Evolutionary conservation across 108 stramenopile genomes (phyloP).

Genomic region (Fistulifera pelliculosa): DNA sequence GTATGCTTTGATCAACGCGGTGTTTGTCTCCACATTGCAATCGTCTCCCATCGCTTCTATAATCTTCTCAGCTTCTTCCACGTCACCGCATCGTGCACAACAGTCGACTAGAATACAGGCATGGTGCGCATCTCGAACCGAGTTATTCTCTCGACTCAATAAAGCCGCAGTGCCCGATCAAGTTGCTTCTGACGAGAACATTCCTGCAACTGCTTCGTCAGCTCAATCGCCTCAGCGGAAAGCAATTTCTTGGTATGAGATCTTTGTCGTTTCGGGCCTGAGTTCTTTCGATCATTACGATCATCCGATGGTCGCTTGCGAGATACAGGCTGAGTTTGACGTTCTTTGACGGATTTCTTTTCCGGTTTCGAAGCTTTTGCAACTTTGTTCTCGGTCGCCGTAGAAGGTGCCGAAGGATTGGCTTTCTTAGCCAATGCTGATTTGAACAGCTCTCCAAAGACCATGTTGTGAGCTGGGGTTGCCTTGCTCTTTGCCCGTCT

Average conservation of each 20-base stretch:
- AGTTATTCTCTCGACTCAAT: slow-evolving; percentile 31
- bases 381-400: too few relatives aligned
- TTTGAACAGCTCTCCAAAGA: too few relatives aligned
- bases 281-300: too few relatives aligned
- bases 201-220: slow-evolving; percentile 52
- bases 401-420: too few relatives aligned
- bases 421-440: too few relatives aligned
- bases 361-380: too few relatives aligned
- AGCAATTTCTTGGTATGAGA: slow-evolving; percentile 10
- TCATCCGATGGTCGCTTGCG: too few relatives aligned
- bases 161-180: slow-evolving; percentile 51
- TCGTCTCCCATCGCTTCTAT: slow-evolving; percentile 3
- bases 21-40: slow-evolving; percentile 50
- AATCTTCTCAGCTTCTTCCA: slow-evolving; percentile 34
- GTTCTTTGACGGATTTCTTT: too few relatives aligned
- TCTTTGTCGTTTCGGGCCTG: too few relatives aligned
- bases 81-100: slow-evolving; percentile 66
- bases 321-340: too few relatives aligned
- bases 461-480: too few relatives aligned
- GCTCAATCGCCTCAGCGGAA: slow-evolving; percentile 44
- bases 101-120: slow-evolving; percentile 76
- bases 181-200: slow-evolving; percentile 59
- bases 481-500: too few relatives aligned
- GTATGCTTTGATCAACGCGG: slow-evolving; percentile 71
- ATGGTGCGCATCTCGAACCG: slow-evolving; percentile 67